phyloP scores from a whole-genome alignment of 1,284 basidiomycete genomes.

The Melampsora americana region DNA sequence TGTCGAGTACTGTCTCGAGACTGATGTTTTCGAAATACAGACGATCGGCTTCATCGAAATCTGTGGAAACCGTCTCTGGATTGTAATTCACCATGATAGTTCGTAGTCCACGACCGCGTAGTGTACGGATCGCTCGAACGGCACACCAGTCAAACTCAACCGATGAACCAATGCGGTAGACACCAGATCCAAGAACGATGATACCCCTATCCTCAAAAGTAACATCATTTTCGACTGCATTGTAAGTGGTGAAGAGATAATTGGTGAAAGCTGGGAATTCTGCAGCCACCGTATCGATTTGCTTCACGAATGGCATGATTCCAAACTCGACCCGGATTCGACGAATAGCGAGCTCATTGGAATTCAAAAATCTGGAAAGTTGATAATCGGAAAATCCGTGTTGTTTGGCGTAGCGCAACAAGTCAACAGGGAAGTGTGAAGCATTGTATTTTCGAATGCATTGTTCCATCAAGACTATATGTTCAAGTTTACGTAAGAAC shows the following conservation, averaged over 20 bases:
- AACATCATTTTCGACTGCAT: slow-evolving; percentile 87
- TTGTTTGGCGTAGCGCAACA: slow-evolving; percentile 83
- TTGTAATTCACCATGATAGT: slow-evolving; percentile 99
- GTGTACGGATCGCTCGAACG: slow-evolving; percentile 89
- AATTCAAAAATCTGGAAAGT: slow-evolving; percentile 73
- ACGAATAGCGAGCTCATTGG: slow-evolving; percentile 84
- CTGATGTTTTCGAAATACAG: slow-evolving; percentile 99
- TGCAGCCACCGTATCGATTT: slow-evolving; percentile 97
- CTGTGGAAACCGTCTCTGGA: slow-evolving; percentile 97
- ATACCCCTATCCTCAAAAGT: slow-evolving; percentile 84
- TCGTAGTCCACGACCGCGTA: slow-evolving; percentile 87
- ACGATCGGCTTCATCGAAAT: slow-evolving; percentile 97
- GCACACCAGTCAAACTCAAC: slow-evolving; percentile 99
- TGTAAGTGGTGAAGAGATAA: slow-evolving; percentile 98
- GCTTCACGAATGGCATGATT: slow-evolving; percentile 90
- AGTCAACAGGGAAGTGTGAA: slow-evolving; percentile 64
- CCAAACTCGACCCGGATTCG: slow-evolving; percentile 76
- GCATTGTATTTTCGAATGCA: slow-evolving; percentile 64
- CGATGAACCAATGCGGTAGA: slow-evolving; percentile 96
- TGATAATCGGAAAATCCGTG: slow-evolving; percentile 94
- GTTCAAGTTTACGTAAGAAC: slow-evolving; percentile 86
- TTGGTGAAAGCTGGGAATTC: slow-evolving; percentile 99
- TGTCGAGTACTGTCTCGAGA: slow-evolving; percentile 92
- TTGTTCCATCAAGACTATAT: slow-evolving; percentile 74
- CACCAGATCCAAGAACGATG: slow-evolving; percentile 96